A percentile compares a stretch with the other conserved stretches of the same genome.
Evolutionary conservation across 495 filamentous ascomycete genomes (phyloP).

Genomic region (Articulospora tetracladia): DNA sequence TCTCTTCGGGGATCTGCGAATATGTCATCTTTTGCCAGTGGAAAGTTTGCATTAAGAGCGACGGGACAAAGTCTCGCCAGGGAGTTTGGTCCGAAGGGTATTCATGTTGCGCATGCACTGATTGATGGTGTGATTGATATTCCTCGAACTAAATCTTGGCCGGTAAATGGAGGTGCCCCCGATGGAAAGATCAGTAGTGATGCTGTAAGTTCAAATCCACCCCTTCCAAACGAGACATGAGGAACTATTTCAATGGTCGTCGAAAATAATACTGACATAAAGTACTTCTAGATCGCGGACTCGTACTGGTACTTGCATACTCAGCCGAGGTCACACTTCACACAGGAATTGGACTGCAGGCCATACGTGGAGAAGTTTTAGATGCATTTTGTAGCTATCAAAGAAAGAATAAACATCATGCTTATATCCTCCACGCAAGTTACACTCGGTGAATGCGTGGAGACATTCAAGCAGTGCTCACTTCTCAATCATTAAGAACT

Average conservation of each 20-base stretch:
- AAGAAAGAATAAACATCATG: background rate
- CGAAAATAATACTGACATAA: background rate
- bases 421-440: too few relatives aligned
- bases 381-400: background rate
- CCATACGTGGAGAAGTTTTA: constrained; percentile 29
- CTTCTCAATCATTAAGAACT: too few relatives aligned
- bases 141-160: constrained; percentile 59
- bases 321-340: constrained; percentile 76
- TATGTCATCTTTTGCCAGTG: constrained; percentile 69
- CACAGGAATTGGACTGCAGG: constrained; percentile 79
- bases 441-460: too few relatives aligned
- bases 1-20: constrained; percentile 68
- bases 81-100: constrained; percentile 85
- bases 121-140: constrained; percentile 91
- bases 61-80: constrained; percentile 73
- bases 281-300: constrained; percentile 71
- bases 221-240: background rate
- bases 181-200: constrained; percentile 79
- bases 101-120: constrained; percentile 83
- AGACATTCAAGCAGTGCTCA: too few relatives aligned
- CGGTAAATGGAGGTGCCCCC: constrained; percentile 48
- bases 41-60: constrained; percentile 79
- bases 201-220: constrained; percentile 59
- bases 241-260: background rate
- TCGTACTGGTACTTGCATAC: constrained; percentile 86